A percentile compares a stretch with the other conserved stretches of the same genome.
These are phyloP conservation scores for Paramyrothecium sp. DNA, from an alignment of 2,329 filamentous ascomycete species.

Conservation along the genomic window DNA sequence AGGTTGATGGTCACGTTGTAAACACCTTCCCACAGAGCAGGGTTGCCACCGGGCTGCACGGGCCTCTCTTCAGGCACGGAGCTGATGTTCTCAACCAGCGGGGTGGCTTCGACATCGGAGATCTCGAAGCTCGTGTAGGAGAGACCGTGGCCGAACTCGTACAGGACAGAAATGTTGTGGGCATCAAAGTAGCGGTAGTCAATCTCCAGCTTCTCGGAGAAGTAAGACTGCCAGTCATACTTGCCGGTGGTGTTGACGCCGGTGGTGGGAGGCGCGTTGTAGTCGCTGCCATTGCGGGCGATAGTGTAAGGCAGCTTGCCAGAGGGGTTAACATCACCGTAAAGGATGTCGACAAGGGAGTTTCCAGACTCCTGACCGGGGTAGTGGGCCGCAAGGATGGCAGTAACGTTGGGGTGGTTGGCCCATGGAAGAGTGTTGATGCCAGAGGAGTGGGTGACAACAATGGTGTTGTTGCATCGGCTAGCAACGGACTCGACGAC, in stretches of 20 bases:
- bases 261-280: slow-evolving; percentile 39
- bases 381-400: slow-evolving; percentile 66
- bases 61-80: slow-evolving; percentile 22
- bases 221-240: slow-evolving; percentile 45
- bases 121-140: slow-evolving; percentile 64
- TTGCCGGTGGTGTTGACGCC: slow-evolving; percentile 31
- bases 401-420: slow-evolving; percentile 63
- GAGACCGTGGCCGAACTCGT: slow-evolving; percentile 68
- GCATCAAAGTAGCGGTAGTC: slow-evolving; percentile 67
- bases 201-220: slow-evolving; percentile 64
- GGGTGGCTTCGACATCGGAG: slow-evolving; percentile 26
- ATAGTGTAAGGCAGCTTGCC: slow-evolving; percentile 74
- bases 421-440: slow-evolving; percentile 68
- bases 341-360: slow-evolving; percentile 65
- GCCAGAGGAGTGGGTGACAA: slow-evolving; percentile 68
- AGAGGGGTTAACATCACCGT: slow-evolving; percentile 65
- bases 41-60: slow-evolving; percentile 51
- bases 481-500: slow-evolving; percentile 62
- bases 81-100: slow-evolving; percentile 19
- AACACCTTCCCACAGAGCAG: slow-evolving; percentile 52
- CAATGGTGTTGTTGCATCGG: slow-evolving; percentile 62
- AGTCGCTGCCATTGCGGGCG: slow-evolving; percentile 51
- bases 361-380: slow-evolving; percentile 71
- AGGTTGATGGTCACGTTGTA: slow-evolving; percentile 45
- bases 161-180: slow-evolving; percentile 55